A percentile compares a stretch with the other conserved stretches of the same genome.
Conservation (phyloP, 164 flowering plant genomes). For the Berberis vulgaris region DNA sequence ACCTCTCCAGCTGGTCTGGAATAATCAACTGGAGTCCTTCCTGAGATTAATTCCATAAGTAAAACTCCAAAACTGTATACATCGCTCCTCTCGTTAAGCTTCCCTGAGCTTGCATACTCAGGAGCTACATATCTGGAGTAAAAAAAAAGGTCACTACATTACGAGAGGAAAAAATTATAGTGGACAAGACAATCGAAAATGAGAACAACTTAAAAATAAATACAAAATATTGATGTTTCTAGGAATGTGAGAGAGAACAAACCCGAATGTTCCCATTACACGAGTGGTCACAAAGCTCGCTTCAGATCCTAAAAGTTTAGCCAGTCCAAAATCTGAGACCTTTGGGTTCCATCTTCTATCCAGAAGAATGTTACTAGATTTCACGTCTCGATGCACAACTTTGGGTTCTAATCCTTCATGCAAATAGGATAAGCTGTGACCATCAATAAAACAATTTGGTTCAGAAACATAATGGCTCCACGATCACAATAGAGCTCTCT, state of each 20-base stretch:
- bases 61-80: constrained; percentile 84
- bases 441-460: neutral
- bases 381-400: constrained; percentile 8
- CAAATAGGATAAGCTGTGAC: constrained; percentile 3
- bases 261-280: constrained; percentile 10
- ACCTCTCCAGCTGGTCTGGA: constrained; percentile 77
- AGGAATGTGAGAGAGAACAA: neutral
- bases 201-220: constrained; percentile 2
- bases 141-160: neutral
- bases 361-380: constrained; percentile 9
- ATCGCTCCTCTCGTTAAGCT: constrained; percentile 78
- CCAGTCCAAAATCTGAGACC: constrained; percentile 9
- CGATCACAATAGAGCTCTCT: neutral
- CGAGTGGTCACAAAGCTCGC: constrained; percentile 7
- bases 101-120: constrained; percentile 88
- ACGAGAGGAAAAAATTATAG: neutral
- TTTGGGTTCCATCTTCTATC: constrained; percentile 5
- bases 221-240: neutral
- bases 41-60: constrained; percentile 82
- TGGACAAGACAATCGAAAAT: neutral
- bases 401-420: constrained; percentile 12
- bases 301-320: constrained; percentile 8
- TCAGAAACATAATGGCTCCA: neutral
- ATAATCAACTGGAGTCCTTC: constrained; percentile 79
- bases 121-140: constrained; percentile 76